Base-by-base conservation (phyloP, 495 filamentous ascomycete genomes). In the Daldinia caldariorum region DNA sequence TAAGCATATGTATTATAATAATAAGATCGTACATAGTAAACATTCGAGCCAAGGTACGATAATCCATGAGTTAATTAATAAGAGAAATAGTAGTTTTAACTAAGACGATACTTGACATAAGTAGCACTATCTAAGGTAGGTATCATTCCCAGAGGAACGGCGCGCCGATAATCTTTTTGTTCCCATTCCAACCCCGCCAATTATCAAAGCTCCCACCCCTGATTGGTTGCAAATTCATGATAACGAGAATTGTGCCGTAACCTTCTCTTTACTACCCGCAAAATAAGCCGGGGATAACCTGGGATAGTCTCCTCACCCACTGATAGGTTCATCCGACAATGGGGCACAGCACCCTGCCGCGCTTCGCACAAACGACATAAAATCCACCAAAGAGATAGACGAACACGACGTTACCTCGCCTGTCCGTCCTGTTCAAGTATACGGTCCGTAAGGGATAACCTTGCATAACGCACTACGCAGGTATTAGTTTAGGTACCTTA, bases 211-310 rank as follows among this genome's bases (percentile, higher is more conserved):
- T 13, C 49, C n/a, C 0, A 0, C 4, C 20, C 22, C 55, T 61
- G 41, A 72, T 72, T 72, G 69, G 69, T 29, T 29, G 50, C 43
- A 67, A 18, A 8, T 31, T 31, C 26, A 41, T 61, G 69, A 72
- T 72, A 72, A 72, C 69, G 39, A 51, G 37, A 64, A 38, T 22
- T 59, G 59, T 63, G 60, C 63, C 59, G 66, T 55, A 69, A 69
- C 66, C 55, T 69, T 63, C 47, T 69, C 58, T 60, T 37, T 9
- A 26, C 58, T 53, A 53, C 29, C 41, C 29, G 55, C 16, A 26
- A 51, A 16, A 58, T 31, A 50, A 62, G 49, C 16, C 56, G 57
- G 67, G 62, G 61, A 61, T 70, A 58, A 60, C 39, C 67, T 61
- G 49, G 67, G 58, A 58, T 63, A 10, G 31, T 22, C 26, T 13